Evolutionary conservation across 2,329 filamentous ascomycete species (phyloP).

Genomic region (Periconia digitata): DNA sequence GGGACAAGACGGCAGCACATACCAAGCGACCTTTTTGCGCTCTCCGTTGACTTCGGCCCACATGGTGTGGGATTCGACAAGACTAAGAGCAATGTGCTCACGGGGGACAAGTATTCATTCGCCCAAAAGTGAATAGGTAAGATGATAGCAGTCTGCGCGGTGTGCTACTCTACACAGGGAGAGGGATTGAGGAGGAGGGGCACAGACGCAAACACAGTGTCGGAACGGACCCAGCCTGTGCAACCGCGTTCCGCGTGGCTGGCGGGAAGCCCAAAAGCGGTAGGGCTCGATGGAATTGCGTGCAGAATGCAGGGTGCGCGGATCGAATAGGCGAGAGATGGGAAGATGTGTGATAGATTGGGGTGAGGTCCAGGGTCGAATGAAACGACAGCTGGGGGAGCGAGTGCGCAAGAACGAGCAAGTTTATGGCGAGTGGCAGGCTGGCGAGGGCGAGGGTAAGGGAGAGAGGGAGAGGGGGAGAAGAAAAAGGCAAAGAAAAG

Average conservation of each 20-base stretch:
- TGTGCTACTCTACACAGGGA: background rate
- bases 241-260: background rate
- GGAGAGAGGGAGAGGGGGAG: slow-evolving; percentile 9
- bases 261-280: background rate
- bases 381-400: background rate
- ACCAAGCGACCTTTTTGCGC: slow-evolving; percentile 78
- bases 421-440: slow-evolving; percentile 15
- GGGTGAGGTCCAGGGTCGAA: too few relatives aligned
- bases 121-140: background rate
- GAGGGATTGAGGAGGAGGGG: slow-evolving; percentile 16
- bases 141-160: background rate
- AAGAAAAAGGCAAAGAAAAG: slow-evolving; percentile 1
- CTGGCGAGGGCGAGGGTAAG: slow-evolving; percentile 1
- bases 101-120: slow-evolving; percentile 15
- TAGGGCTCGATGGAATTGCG: background rate
- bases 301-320: slow-evolving; percentile 7
- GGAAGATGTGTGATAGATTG: background rate
- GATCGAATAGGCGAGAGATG: background rate
- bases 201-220: background rate
- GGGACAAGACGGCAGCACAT: slow-evolving; percentile 38
- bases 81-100: slow-evolving; percentile 35
- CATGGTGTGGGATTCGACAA: slow-evolving; percentile 51
- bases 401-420: slow-evolving; percentile 23
- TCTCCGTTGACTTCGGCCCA: slow-evolving; percentile 63
- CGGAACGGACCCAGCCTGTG: background rate